A percentile compares a stretch with the other conserved stretches of the same genome.
These are phyloP conservation scores for Spirogloea muscicola DNA, from an alignment of 139 green algal species.

Conservation along the genomic window DNA sequence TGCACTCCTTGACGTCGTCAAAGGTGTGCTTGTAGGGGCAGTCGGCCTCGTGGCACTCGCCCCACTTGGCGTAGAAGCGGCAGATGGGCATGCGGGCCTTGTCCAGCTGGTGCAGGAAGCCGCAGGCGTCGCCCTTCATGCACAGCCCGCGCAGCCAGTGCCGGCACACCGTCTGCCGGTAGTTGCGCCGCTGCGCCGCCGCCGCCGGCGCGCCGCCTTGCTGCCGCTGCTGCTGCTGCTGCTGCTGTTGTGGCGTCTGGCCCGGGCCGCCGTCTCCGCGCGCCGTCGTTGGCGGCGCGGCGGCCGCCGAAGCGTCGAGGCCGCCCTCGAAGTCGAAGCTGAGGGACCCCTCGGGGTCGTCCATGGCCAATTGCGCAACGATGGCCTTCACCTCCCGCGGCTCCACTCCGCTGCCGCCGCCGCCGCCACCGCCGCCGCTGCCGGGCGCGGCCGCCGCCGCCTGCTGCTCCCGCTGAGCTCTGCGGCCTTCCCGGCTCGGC, in stretches of 20 bases:
- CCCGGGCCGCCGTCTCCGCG: too few species aligned
- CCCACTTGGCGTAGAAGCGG: constrained; percentile 66
- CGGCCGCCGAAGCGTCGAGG: too few species aligned
- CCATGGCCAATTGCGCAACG: too few species aligned
- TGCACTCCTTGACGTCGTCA: constrained; percentile 97
- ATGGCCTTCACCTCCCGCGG: too few species aligned
- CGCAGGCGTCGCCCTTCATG: constrained; percentile 93
- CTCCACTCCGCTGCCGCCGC: too few species aligned
- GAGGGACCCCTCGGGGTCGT: too few species aligned
- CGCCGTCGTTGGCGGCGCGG: too few species aligned
- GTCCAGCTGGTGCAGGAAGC: constrained; percentile 95
- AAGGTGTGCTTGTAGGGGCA: constrained; percentile 91
- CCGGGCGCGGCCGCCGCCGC: too few species aligned
- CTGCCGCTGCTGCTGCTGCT: constrained; percentile 5
- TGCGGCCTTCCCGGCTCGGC: too few species aligned
- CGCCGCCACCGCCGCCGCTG: too few species aligned
- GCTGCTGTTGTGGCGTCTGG: background rate
- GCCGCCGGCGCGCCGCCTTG: background rate
- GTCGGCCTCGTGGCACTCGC: constrained; percentile 86
- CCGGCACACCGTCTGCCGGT: constrained; percentile 88
- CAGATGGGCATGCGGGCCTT: constrained; percentile 80
- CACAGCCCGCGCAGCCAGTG: constrained; percentile 94
- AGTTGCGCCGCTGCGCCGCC: constrained; percentile 13
- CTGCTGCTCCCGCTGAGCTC: too few species aligned
- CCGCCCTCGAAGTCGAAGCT: too few species aligned